Evolutionary conservation across 169 alveolate species (phyloP), one percentile per base, ranked within the genome.

Genomic region (Plasmodium billcollinsi): DNA sequence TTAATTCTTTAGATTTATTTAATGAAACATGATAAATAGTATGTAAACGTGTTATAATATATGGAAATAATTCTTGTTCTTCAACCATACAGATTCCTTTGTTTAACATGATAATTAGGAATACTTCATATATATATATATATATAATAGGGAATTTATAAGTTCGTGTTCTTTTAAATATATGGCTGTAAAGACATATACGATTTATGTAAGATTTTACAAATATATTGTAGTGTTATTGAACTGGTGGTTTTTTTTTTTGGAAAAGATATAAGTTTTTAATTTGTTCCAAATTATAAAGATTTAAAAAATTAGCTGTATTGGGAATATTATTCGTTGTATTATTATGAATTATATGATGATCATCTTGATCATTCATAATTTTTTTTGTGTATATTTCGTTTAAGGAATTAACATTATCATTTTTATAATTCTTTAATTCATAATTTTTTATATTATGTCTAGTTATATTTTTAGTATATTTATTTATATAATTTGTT

Each of bases 1-100:
- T 63, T 63, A 26, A 7, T 3, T 29, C 73, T 21, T 63, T 63
- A 29, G 73, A 2, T 63, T 63, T 63, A 63, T 63, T 63, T 63
- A 63, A 29, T 11, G 73, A 20, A 63, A 26, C 24, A 12, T 7
- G 33, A 63, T 24, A 20, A 63, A 12, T 12, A 24, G 47, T 8
- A 63, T 63, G 47, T 20, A 63, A 63, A 21, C 47, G 24, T 24
- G 9, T 63, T 2, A 63, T 29, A 2, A 50, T 63, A 29, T 63
- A 26, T 21, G 24, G 43, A 63, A 63, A 63, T 26, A 24, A 29
- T 26, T 63, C 73, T 8, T 63, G 54, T 26, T 63, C 52, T 7
- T 29, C 8, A 12, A 63, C 24, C 12, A 24, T 0, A 24, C 6
- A 21, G 1, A 63, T 26, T 12, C 73, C 73, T 29, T 63, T 63